These are phyloP conservation scores for Polyporus arcularius DNA, from an alignment of 768 basidiomycete species.

Conservation along the genomic window DNA sequence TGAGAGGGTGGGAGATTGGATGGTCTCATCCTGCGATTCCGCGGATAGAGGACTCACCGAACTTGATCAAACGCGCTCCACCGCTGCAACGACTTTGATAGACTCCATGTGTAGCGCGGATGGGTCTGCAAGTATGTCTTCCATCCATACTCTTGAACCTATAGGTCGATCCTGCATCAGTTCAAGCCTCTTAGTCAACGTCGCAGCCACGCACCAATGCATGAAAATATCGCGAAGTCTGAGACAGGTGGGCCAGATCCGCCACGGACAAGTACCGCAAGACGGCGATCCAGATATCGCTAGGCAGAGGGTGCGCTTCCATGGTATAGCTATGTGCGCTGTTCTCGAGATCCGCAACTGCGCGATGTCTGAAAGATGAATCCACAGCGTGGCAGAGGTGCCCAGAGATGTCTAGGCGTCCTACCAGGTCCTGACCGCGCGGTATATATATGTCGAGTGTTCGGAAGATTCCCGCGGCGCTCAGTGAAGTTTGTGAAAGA, in stretches of 20 bases:
- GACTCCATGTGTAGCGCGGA: constrained; percentile 55
- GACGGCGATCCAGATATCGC: constrained; percentile 58
- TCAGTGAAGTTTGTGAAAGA: not conserved
- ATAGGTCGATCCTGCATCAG: not conserved
- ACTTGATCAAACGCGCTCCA: constrained; percentile 50
- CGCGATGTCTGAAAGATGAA: not conserved
- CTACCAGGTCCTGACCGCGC: not conserved
- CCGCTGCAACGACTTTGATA: constrained; percentile 40
- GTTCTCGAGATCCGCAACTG: not conserved
- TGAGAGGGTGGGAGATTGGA: too few species aligned
- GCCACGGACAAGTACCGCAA: constrained; percentile 44
- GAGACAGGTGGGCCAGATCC: constrained; percentile 44
- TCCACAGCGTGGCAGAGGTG: too few species aligned
- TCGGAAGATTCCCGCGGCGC: not conserved
- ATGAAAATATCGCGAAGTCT: constrained; percentile 37
- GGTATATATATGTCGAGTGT: not conserved
- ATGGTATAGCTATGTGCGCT: not conserved
- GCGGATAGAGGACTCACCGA: constrained; percentile 24
- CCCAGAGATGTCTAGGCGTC: not conserved
- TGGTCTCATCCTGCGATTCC: too few species aligned
- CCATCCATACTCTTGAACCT: constrained; percentile 72
- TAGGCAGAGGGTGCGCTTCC: constrained; percentile 40
- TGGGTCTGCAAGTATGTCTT: constrained; percentile 48
- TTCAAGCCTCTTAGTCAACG: not conserved
- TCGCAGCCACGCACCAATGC: constrained; percentile 42